These are phyloP conservation scores for Piper betle DNA, from an alignment of 164 flowering plant species.

Conservation along the genomic window DNA sequence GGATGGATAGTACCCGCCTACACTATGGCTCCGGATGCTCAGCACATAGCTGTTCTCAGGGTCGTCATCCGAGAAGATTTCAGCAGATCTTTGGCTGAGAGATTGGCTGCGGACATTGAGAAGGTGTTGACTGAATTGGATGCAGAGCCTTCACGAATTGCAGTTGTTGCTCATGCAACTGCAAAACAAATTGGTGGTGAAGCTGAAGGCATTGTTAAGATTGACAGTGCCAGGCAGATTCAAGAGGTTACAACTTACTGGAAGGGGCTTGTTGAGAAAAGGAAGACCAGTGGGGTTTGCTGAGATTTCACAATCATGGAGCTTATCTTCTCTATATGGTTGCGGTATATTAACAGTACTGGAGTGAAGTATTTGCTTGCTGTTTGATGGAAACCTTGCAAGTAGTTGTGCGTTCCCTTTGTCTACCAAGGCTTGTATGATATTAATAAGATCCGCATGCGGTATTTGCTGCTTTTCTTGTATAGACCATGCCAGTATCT, in stretches of 20 bases:
- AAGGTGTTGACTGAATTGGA: slow-evolving; percentile 35
- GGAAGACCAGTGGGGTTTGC: slow-evolving; percentile 32
- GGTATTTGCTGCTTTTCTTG: no score
- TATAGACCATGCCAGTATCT: no score
- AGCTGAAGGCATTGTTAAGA: slow-evolving; percentile 1
- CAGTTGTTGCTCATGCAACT: slow-evolving; percentile 4
- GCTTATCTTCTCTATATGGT: no score
- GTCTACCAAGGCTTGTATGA: no score
- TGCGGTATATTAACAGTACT: no score
- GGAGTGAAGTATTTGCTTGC: no score
- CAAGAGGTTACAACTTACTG: slow-evolving; percentile 35
- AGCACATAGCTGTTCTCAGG: slow-evolving; percentile 13
- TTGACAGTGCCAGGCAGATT: slow-evolving; percentile 27
- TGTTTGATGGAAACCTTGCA: no score
- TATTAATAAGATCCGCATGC: no score
- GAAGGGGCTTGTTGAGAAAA: slow-evolving; percentile 28
- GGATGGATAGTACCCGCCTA: slow-evolving; percentile 38
- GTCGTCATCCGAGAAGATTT: no score
- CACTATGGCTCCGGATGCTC: slow-evolving; percentile 53
- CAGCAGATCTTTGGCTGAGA: no score
- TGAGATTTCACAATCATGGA: slow-evolving; percentile 1
- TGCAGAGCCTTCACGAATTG: slow-evolving; percentile 15
- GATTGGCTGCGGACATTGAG: no score
- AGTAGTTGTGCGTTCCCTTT: no score
- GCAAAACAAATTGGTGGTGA: not conserved